Evolutionary conservation across 352 stramenopile species (phyloP).

Genomic region (Phytophthora brassicae): DNA sequence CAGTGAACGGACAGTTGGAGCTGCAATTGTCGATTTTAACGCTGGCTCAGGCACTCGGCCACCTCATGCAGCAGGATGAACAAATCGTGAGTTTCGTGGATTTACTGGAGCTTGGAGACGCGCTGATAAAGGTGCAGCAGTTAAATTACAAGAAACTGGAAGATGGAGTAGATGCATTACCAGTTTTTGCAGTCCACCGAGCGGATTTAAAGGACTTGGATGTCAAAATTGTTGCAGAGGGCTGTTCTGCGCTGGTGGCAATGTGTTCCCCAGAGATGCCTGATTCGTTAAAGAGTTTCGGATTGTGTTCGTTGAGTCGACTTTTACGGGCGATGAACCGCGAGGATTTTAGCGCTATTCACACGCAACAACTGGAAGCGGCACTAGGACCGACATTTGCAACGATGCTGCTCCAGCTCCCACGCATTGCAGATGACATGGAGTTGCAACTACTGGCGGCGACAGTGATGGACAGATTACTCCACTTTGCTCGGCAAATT

Average conservation of each 20-base stretch:
- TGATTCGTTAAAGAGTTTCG: conserved; percentile 46
- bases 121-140: conserved; percentile 37
- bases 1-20: conserved; percentile 16
- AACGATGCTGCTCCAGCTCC: conserved; percentile 41
- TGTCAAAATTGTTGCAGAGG: conserved; percentile 8
- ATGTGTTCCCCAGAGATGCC: conserved; percentile 65
- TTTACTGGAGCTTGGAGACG: conserved; percentile 49
- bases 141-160: conserved; percentile 12
- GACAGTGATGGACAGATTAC: conserved; percentile 42
- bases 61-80: conserved; percentile 39
- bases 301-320: conserved; percentile 38
- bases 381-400: conserved; percentile 43
- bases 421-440: conserved; percentile 21
- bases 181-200: conserved; percentile 16
- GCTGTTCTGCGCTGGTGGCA: conserved; percentile 36
- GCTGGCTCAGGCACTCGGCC: conserved; percentile 39
- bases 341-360: conserved; percentile 16
- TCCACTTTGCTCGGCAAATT: conserved; percentile 47
- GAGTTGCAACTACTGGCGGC: conserved; percentile 52
- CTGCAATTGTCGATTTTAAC: conserved; percentile 37
- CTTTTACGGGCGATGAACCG: conserved; percentile 37
- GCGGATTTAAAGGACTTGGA: conserved; percentile 21
- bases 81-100: conserved; percentile 43
- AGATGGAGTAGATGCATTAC: conserved; percentile 16
- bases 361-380: conserved; percentile 32